Evolutionary conservation across 768 basidiomycete genomes (phyloP), one percentile per base, ranked within the genome.

Genomic region (Lentinula sp.): DNA sequence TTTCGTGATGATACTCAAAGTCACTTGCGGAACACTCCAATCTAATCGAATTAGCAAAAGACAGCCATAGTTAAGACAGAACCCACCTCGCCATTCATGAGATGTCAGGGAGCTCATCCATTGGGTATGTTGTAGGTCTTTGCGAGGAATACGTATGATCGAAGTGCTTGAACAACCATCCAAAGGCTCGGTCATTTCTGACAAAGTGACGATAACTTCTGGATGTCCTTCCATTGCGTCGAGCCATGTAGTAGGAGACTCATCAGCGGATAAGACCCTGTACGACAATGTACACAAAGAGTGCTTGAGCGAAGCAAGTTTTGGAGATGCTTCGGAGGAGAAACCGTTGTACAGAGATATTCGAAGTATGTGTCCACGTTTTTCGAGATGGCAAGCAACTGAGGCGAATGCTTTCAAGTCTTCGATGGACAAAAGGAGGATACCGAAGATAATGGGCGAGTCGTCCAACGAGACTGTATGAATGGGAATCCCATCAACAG

Each of bases 1-100:
- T 65, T 91, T 85, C 0, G 93, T 94, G 59, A 93, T 88, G 42
- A 95, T 79, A 57, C 80, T 84, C 46, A 94, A 72, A 28, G 89
- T 88, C 35, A 94, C 73, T 35, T 73, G 78, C 9, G 91, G 90
- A 2, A 72, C 68, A 64, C 91, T 79, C 91, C 91, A 95, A 68
- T 85, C 93, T 95, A 63, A 57, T 18, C 18, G 15, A 21, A 39
- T 59, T 32, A 60, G 56, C 11, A 34, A 28, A 46, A 61, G 73
- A 65, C 39, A 64, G 63, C 34, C 31, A 63, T 16, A 11, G 34
- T 58, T 35, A 23, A 66, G 57, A 51, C 16, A 46, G 5, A 11
- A 35, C 37, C 7, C 62, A 43, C 90, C 80, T 70, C 72, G 72
- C 78, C 84, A 82, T 71, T 91, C 88, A 32, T 72, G 61, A 5